These are phyloP conservation scores for Trametopsis cervina DNA, from an alignment of 768 basidiomycete species.

Conservation along the genomic window DNA sequence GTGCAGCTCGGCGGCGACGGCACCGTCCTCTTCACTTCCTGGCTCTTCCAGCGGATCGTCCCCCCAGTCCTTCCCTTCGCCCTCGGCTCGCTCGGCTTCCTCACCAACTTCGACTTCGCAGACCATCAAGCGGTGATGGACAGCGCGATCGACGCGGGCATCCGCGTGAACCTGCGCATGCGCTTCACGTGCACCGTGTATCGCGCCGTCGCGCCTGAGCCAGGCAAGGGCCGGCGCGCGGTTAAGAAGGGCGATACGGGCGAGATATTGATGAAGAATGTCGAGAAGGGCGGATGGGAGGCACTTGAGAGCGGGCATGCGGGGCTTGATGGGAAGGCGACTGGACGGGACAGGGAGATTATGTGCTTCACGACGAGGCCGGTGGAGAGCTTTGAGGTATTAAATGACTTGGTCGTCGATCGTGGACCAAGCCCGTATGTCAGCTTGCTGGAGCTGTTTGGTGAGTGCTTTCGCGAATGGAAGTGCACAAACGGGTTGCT, in stretches of 20 bases:
- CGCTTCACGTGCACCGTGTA: conserved; percentile 99
- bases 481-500: background rate
- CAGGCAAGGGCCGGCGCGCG: conserved; percentile 60
- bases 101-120: conserved; percentile 92
- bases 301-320: conserved; percentile 80
- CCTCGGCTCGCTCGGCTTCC: conserved; percentile 93
- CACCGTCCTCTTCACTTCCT: conserved; percentile 96
- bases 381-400: conserved; percentile 90
- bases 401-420: conserved; percentile 98
- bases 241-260: conserved; percentile 92
- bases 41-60: conserved; percentile 97
- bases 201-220: conserved; percentile 75
- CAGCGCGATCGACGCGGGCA: conserved; percentile 83
- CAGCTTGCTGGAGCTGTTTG: conserved; percentile 91
- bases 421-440: conserved; percentile 98
- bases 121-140: conserved; percentile 84
- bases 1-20: conserved; percentile 93
- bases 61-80: conserved; percentile 99
- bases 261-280: conserved; percentile 93
- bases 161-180: conserved; percentile 97
- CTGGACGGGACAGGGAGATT: conserved; percentile 88
- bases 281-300: conserved; percentile 93
- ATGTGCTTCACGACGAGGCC: conserved; percentile 96
- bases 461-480: conserved; percentile 39
- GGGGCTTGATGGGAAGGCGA: conserved; percentile 29